Conservation (phyloP, 2,329 filamentous ascomycete genomes). For the Phyllosticta capitalensis region DNA sequence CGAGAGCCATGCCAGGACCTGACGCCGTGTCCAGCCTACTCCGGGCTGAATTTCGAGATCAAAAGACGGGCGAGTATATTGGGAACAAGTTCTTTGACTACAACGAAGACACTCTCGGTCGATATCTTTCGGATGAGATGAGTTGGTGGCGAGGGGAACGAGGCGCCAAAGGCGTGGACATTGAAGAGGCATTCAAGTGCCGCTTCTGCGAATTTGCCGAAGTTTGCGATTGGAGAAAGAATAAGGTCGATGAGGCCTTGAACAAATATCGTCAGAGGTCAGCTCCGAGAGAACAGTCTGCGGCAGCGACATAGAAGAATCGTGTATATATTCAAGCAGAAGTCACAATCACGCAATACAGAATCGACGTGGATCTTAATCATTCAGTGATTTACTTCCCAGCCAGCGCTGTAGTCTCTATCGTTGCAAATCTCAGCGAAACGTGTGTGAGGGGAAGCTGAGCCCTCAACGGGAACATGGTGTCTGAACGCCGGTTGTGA, state of each 20-base stretch:
- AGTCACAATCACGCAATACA: neutral
- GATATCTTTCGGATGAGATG: constrained; percentile 62
- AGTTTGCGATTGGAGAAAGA: constrained; percentile 66
- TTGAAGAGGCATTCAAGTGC: constrained; percentile 87
- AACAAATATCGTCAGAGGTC: neutral
- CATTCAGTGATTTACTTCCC: neutral
- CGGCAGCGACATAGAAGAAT: neutral
- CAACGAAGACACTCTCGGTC: constrained; percentile 52
- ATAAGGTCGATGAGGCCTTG: constrained; percentile 52
- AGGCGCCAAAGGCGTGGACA: constrained; percentile 60
- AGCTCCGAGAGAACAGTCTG: neutral
- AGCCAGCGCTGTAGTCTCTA: neutral
- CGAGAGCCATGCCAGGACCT: constrained; percentile 35
- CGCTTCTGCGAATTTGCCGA: constrained; percentile 73
- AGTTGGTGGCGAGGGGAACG: constrained; percentile 81
- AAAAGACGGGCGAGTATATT: constrained; percentile 40
- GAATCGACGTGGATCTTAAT: neutral
- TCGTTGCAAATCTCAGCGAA: neutral
- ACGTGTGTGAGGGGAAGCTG: neutral
- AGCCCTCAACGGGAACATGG: neutral
- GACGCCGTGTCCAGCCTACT: constrained; percentile 49
- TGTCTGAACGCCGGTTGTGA: neutral
- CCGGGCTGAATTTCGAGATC: constrained; percentile 45
- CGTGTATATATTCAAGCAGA: too few species aligned
- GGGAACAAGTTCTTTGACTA: constrained; percentile 56